Conservation (phyloP, 345 rosid genomes). For the Geranium brycei region DNA sequence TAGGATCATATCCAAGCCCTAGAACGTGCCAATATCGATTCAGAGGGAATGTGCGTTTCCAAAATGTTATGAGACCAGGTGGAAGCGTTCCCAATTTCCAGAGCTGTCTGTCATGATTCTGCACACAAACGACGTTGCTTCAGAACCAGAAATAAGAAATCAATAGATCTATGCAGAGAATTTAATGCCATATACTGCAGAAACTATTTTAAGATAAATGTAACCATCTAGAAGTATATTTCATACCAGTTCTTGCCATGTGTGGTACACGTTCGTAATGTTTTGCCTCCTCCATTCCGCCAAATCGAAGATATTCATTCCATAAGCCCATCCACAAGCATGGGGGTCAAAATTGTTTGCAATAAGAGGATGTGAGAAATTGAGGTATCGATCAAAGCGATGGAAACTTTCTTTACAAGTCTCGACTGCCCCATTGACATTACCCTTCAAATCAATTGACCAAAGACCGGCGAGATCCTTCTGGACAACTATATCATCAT, state of each 20-base stretch:
- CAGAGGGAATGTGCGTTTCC: conserved; percentile 29
- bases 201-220: background rate
- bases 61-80: conserved; percentile 40
- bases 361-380: conserved; percentile 90
- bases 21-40: conserved; percentile 39
- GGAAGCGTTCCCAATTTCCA: conserved; percentile 50
- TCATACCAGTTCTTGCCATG: conserved; percentile 90
- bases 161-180: background rate
- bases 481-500: conserved; percentile 89
- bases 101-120: conserved; percentile 34
- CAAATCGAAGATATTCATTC: conserved; percentile 92
- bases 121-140: conserved; percentile 3
- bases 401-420: conserved; percentile 96
- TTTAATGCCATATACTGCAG: background rate
- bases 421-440: conserved; percentile 97
- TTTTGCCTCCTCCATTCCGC: conserved; percentile 77
- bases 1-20: conserved; percentile 42
- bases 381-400: conserved; percentile 91
- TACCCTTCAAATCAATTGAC: conserved; percentile 85
- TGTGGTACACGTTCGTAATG: conserved; percentile 78
- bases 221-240: background rate
- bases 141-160: background rate
- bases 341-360: conserved; percentile 75
- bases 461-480: conserved; percentile 79
- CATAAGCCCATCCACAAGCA: conserved; percentile 99